Percentiles rank a stretch among this genome's conserved stretches.
Evolutionary conservation across 768 basidiomycete genomes (phyloP).

Genomic region (Collybia sp.): DNA sequence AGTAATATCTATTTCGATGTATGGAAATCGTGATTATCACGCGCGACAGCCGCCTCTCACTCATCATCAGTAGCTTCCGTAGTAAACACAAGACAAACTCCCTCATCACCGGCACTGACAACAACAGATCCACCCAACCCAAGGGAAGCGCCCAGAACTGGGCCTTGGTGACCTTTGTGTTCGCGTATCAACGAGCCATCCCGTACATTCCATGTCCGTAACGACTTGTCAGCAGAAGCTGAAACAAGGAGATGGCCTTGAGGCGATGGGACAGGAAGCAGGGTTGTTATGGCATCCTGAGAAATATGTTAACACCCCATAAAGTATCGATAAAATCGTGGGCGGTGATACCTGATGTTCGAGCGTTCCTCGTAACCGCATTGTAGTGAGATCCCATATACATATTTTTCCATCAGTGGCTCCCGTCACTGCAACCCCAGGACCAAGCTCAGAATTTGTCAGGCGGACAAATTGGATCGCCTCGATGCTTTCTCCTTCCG

Average conservation of each 20-base stretch:
- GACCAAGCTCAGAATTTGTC: conserved; percentile 44
- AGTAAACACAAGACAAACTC: conserved; percentile 77
- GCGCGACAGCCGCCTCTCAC: not conserved
- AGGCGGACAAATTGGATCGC: conserved; percentile 81
- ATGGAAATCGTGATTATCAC: not conserved
- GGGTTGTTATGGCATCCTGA: conserved; percentile 83
- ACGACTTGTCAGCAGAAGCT: conserved; percentile 79
- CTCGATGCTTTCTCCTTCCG: conserved; percentile 86
- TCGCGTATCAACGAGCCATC: conserved; percentile 73
- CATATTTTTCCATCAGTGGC: conserved; percentile 93
- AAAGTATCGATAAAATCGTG: not conserved
- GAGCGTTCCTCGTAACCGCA: conserved; percentile 76
- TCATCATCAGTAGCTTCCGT: conserved; percentile 47
- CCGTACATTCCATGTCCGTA: conserved; percentile 92
- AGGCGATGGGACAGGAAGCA: conserved; percentile 71
- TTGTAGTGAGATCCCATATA: conserved; percentile 91
- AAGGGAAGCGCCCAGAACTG: conserved; percentile 72
- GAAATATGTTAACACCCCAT: conserved; percentile 4
- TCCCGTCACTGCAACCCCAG: conserved; percentile 74
- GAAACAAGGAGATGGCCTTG: conserved; percentile 78
- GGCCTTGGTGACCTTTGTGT: conserved; percentile 78
- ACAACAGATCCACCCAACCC: conserved; percentile 68
- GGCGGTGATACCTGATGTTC: conserved; percentile 60
- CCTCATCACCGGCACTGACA: conserved; percentile 90
- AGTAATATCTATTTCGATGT: not conserved